Conservation (phyloP, 257 asterid genomes). For the Jacaranda copaia region DNA sequence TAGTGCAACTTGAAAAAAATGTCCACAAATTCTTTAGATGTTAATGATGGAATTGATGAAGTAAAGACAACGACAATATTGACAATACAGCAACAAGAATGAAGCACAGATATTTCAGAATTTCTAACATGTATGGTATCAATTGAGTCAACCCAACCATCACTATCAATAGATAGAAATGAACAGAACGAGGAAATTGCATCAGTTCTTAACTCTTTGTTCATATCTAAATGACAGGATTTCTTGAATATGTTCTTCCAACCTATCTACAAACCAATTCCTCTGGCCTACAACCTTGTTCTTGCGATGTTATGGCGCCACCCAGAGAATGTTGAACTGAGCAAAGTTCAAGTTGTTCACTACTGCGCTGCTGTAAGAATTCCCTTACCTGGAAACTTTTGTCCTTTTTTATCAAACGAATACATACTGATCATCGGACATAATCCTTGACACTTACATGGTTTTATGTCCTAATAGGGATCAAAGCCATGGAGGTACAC, state of each 20-base stretch:
- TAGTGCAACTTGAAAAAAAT: constrained; percentile 6
- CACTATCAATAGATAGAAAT: constrained; percentile 7
- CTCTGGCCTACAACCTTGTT: constrained; percentile 58
- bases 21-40: background rate
- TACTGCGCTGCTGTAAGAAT: constrained; percentile 63
- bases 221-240: constrained; percentile 49
- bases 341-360: constrained; percentile 62
- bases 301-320: constrained; percentile 76
- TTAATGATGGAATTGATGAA: background rate
- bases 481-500: constrained; percentile 77
- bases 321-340: constrained; percentile 62
- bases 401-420: no score
- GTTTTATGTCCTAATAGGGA: constrained; percentile 38
- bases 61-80: background rate
- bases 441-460: background rate
- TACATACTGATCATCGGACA: no score
- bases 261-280: constrained; percentile 57
- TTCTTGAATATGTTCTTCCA: constrained; percentile 71
- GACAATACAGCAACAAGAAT: background rate
- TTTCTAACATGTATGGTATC: background rate
- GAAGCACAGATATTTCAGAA: constrained; percentile 17
- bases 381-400: background rate
- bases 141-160: constrained; percentile 7
- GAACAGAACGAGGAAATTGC: background rate
- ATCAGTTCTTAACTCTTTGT: background rate